Conservation (phyloP, 2,329 filamentous ascomycete species). For the Fusarium graminum region DNA sequence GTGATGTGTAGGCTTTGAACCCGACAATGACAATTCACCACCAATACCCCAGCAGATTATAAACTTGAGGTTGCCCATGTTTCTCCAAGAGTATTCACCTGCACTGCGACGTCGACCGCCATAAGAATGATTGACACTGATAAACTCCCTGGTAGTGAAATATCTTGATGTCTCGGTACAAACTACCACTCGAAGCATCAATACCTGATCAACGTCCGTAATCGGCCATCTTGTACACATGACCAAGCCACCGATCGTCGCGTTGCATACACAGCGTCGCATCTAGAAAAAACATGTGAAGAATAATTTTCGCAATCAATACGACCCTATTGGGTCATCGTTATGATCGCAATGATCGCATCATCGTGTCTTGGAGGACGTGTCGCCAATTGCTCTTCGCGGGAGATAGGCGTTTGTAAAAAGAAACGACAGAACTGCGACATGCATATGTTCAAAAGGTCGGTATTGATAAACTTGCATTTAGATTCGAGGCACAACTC, state of each 20-base stretch:
- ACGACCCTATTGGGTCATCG: conserved; percentile 6
- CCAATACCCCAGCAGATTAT: not conserved
- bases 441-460: conserved; percentile 1
- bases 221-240: conserved; percentile 21
- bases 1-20: too few relatives aligned
- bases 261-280: conserved; percentile 31
- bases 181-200: not conserved
- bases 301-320: conserved; percentile 26
- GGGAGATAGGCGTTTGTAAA: conserved; percentile 7
- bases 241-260: conserved; percentile 42
- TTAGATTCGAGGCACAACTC: conserved; percentile 15
- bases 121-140: not conserved
- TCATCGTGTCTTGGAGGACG: conserved; percentile 11
- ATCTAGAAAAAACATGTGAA: conserved; percentile 36
- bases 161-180: conserved; percentile 1
- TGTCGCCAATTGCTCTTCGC: not conserved
- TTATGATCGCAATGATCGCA: not conserved
- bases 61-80: too few relatives aligned
- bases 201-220: conserved; percentile 11
- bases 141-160: not conserved
- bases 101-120: too few relatives aligned
- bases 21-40: not conserved
- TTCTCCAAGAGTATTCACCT: too few relatives aligned
- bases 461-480: conserved; percentile 26
- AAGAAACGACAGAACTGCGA: conserved; percentile 12